Evolutionary conservation across 345 rosid genomes (phyloP), one percentile per base, ranked within the genome.

Genomic region (Jatropha curcas): DNA sequence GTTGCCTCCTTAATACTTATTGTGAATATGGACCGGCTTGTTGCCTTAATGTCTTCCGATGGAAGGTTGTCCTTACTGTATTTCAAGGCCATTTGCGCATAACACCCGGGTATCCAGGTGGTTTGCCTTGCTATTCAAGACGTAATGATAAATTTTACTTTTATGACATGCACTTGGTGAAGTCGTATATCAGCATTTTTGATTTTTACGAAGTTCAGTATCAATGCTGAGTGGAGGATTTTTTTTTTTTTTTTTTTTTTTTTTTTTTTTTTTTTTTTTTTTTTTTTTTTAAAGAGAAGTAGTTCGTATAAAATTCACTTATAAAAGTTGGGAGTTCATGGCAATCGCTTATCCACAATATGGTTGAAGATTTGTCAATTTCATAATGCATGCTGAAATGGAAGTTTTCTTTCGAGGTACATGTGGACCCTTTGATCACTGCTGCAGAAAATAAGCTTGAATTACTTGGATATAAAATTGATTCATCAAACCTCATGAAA

Each of bases 11-110:
- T 61, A 12, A 19, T 61, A n/a, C 65, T n/a, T n/a, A n/a, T n/a
- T n/a, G n/a, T 78, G 74, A 73, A 78, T 78, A 56, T 78, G 82
- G 82, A 33, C 71, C 48, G 71, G 68, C 78, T 78, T 28, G 74
- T n/a, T 78, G n/a, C 74, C 78, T 14, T n/a, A n/a, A 73, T 78
- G 78, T 65, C 71, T n/a, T 7, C 82, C 82, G 1, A 74, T 78
- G 60, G 82, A 78, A 74, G 82, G 82, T 31, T 74, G 67, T 22
- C 82, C 78, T n/a, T 13, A 68, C 67, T 14, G 63, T 78, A 51
- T 78, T 78, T 57, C 82, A 78, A 56, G n/a, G 77, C 74, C 7
- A 64, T 78, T 70, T 65, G 66, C 28, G 67, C 30, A 50, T 78
- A 45, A 57, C 78, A 46, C 82, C 74, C 20, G 82, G 82, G 22